These are phyloP conservation scores for Penicillium sp. DNA, from an alignment of 2,329 filamentous ascomycete species.

Conservation along the genomic window DNA sequence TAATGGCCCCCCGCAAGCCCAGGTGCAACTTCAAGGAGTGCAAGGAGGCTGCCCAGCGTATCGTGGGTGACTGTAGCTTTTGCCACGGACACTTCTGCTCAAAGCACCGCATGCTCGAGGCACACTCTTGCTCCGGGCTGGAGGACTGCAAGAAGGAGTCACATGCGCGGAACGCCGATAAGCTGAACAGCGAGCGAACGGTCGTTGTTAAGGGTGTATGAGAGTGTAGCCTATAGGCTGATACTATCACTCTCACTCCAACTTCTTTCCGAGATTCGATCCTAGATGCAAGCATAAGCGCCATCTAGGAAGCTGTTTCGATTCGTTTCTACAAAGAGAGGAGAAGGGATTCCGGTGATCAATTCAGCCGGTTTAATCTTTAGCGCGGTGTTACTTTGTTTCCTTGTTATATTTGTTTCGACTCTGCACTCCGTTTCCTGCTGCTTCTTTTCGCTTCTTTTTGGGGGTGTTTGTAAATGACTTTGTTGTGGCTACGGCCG, in stretches of 20 bases:
- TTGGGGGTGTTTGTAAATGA: constrained; percentile 3
- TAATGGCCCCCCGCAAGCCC: constrained; percentile 55
- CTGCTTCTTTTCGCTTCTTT: constrained; percentile 1
- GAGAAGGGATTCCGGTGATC: constrained; percentile 7
- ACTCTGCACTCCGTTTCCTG: constrained; percentile 20
- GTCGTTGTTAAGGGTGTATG: constrained; percentile 91
- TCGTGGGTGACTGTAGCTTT: constrained; percentile 95
- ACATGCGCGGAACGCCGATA: constrained; percentile 88
- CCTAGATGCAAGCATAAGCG: background rate
- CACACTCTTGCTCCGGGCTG: constrained; percentile 87
- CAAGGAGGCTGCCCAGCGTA: constrained; percentile 82
- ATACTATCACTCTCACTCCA: background rate
- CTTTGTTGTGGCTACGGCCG: constrained; percentile 15
- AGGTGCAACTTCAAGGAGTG: constrained; percentile 89
- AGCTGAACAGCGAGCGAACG: constrained; percentile 88
- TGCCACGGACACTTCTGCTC: constrained; percentile 93
- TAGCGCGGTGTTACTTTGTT: constrained; percentile 33
- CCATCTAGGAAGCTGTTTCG: background rate
- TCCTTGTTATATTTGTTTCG: constrained; percentile 4
- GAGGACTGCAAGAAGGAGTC: constrained; percentile 99
- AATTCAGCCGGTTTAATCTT: constrained; percentile 25
- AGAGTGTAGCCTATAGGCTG: constrained; percentile 3
- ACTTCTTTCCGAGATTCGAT: background rate
- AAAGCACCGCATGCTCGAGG: constrained; percentile 89
- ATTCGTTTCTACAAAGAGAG: background rate